A percentile compares a stretch with the other conserved stretches of the same genome.
These are phyloP conservation scores for Pyrenochaeta sp. DNA, from an alignment of 2,329 filamentous ascomycete species.

Conservation along the genomic window DNA sequence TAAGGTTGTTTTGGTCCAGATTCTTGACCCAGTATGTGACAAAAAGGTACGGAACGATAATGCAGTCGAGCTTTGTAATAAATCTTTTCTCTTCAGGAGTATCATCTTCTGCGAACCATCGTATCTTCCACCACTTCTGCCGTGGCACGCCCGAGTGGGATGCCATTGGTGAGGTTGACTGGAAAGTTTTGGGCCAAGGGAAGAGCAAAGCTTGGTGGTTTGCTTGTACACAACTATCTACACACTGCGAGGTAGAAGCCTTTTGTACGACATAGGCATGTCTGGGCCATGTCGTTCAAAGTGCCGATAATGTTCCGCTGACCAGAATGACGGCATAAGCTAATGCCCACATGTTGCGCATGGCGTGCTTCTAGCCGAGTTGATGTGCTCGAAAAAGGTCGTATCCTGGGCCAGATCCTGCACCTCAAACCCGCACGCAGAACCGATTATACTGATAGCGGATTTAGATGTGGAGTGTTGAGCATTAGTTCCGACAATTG, in stretches of 20 bases:
- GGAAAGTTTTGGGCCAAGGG: not conserved
- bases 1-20: slow-evolving; percentile 59
- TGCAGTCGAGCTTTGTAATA: slow-evolving; percentile 62
- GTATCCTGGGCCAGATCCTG: not conserved
- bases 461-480: not conserved
- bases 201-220: not conserved
- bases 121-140: slow-evolving; percentile 20
- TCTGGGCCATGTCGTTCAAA: not conserved
- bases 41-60: slow-evolving; percentile 64
- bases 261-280: not conserved
- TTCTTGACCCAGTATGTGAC: slow-evolving; percentile 66
- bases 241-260: not conserved
- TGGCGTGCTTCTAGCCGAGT: not conserved
- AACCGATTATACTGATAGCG: not conserved
- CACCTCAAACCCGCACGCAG: not conserved
- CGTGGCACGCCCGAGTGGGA: slow-evolving; percentile 4
- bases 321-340: not conserved
- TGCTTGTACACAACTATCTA: not conserved
- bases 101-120: slow-evolving; percentile 49
- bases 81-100: slow-evolving; percentile 58
- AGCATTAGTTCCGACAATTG: not conserved
- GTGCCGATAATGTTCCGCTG: not conserved
- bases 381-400: not conserved
- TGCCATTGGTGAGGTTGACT: not conserved
- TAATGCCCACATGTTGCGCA: not conserved